Base-by-base conservation (phyloP, 2,329 filamentous ascomycete species). In the Fusarium mexicanum region DNA sequence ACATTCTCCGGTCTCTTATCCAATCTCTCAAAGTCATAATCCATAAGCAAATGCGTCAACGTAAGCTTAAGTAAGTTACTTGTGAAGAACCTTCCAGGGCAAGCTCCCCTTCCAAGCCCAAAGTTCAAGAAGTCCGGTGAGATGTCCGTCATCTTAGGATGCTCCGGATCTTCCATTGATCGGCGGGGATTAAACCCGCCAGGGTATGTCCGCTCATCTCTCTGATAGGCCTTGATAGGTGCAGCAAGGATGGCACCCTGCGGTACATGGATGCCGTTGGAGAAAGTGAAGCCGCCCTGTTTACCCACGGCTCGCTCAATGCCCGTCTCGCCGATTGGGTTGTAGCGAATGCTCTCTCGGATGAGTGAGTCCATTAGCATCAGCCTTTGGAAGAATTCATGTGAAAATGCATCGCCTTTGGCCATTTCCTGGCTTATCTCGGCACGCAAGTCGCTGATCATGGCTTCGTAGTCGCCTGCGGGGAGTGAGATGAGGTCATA, bases 171-270 rank as follows among this genome's bases (percentile, higher is more conserved):
- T 10, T 43, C 33, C 66, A 69, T 40, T 8, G 68, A 71, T 47
- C 68, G 68, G 18, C 68, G 65, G 4, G 68, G 68, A 37, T 69
- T 61, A 62, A 71, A 71, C 8, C 68, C 68, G 4, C 68, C 68
- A 8, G 69, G 69, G n/a, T 71, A 69, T 9, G 16, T 26, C n/a
- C 37, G 47, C 50, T 71, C 69, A 20, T 71, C 69, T 9, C 69
- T 33, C 57, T 72, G 67, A 48, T 72, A 72, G 31, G 67, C 69
- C n/a, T 72, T 72, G 58, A 72, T 72, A 8, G 69, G 69, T 16
- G 69, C 69, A n/a, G 67, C 69, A 16, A 72, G 58, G 18, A 72
- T 65, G 29, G 67, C 69, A 31, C 69, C 67, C 41, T 72, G 57
- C n/a, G 69, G 69, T 35, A 72, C 69, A 33, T 72, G 69, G 22